phyloP scores from a whole-genome alignment of 495 filamentous ascomycete genomes.

The Tirmania nivea region DNA sequence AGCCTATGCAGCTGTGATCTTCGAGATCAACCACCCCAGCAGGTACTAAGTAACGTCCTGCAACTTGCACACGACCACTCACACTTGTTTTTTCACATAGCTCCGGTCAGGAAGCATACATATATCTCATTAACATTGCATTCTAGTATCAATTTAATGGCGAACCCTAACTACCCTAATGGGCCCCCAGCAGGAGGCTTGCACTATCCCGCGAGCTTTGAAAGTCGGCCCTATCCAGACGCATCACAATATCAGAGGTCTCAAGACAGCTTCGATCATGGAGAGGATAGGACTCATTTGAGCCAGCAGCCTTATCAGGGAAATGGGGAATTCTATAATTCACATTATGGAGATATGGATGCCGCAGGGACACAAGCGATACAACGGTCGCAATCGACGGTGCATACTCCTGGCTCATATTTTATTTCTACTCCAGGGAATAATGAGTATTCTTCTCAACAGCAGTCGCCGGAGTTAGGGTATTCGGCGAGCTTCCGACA shows the following conservation, averaged over 20 bases:
- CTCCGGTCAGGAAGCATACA: too few species aligned
- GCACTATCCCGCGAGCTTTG: neutral
- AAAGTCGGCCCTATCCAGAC: neutral
- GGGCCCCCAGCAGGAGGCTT: neutral
- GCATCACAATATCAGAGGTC: too few species aligned
- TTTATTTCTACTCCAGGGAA: neutral
- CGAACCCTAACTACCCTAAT: neutral
- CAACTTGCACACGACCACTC: too few species aligned
- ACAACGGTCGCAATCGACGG: neutral
- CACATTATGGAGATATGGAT: neutral
- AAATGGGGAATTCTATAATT: neutral
- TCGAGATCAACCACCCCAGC: too few species aligned
- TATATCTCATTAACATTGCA: too few species aligned
- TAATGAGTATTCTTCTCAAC: too few species aligned
- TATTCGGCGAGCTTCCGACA: too few species aligned
- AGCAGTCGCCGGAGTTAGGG: too few species aligned
- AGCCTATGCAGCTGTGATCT: too few species aligned
- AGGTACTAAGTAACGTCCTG: too few species aligned
- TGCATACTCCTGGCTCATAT: neutral
- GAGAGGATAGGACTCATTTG: slow-evolving; percentile 36
- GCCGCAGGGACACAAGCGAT: neutral
- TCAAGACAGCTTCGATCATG: slow-evolving; percentile 45
- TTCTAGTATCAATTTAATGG: neutral
- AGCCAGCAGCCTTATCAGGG: neutral
- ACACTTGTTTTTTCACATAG: too few species aligned